Evolutionary conservation across 257 asterid species (phyloP), one percentile per base, ranked within the genome.

Genomic region (Linderniella brevidens): DNA sequence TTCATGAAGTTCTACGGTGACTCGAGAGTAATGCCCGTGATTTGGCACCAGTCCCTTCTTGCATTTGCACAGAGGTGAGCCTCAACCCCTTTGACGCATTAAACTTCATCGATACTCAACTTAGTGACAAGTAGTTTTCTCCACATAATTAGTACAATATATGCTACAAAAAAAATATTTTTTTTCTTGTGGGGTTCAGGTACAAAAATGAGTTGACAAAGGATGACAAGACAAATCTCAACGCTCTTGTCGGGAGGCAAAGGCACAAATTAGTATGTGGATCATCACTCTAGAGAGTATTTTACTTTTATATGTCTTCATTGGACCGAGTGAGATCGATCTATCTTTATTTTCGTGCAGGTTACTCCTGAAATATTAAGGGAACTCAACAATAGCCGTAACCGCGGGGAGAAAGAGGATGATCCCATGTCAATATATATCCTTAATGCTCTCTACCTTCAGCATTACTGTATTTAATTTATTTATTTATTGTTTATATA

Each of bases 41-140:
- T 90, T 59, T 90, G 98, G 96, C 98, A 90, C 59, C 94, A 76
- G 60, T 90, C 96, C 38, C 94, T 90, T 56, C 96, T 90, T 55
- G 94, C 92, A 59, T 81, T 90, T 69, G 93, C 72, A 18, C 94
- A 85, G 65, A 85, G 94, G 96, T 78, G 6, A 25, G 6, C 32
- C 32, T 2, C 32, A 25, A 25, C 32, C 6, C 32, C 32, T n/a
- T n/a, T n/a, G n/a, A n/a, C n/a, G n/a, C n/a, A 25, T 25, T 6
- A 25, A 25, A 25, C 32, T 25, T 25, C 32, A 25, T 25, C 32
- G 3, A 25, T 25, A 25, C 32, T 25, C 32, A 6, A 25, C 32
- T 25, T 6, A 25, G 6, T 25, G 32, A 25, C n/a, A n/a, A 25
- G 32, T 25, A 25, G 32, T 25, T 25, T 25, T 25, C 32, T 25